Evolutionary conservation across 2,329 filamentous ascomycete genomes (phyloP), one percentile per base, ranked within the genome.

Genomic region (Aspergillus sp.): DNA sequence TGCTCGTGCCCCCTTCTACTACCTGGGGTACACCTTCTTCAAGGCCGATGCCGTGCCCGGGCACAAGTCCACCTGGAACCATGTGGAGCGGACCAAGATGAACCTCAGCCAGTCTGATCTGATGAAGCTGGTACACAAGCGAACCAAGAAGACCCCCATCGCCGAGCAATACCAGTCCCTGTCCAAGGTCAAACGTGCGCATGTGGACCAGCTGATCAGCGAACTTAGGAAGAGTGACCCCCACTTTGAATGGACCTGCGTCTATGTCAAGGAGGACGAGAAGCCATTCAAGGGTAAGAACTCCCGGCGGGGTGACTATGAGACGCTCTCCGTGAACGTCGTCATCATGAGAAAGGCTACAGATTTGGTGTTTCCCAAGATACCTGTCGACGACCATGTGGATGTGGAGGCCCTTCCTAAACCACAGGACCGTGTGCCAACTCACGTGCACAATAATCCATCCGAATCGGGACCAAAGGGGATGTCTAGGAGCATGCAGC

Each of bases 221-320:
- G 72, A 75, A 48, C 70, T 71, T 42, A 71, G 68, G 44, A 60
- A 62, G 5, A 62, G 59, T 15, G 70, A 77, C 32, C 65, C 66
- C 15, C 64, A 66, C 4, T 75, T 73, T 15, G 69, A 75, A 60
- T 78, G 76, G 74, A 71, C 63, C n/a, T 75, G 69, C 51, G 74
- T 71, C n/a, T 77, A 76, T 62, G 68, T 74, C 23, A 71, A 74
- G 50, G 71, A 71, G 54, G 67, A 71, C 6, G 63, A 70, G 25
- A 66, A 69, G 48, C 56, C 66, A 0, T 64, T 67, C 47, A 71
- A 70, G 57, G 65, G 71, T 23, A 71, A 71, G 57, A 66, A 69
- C 42, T 59, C 65, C 57, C 64, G 65, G 32, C 67, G 62, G 1
- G 62, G 66, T n/a, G 69, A 72, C 50, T 71, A 71, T 15, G 71